Conservation (phyloP, 2,329 filamentous ascomycete species). For the Plectosphaerella cucumerina region DNA sequence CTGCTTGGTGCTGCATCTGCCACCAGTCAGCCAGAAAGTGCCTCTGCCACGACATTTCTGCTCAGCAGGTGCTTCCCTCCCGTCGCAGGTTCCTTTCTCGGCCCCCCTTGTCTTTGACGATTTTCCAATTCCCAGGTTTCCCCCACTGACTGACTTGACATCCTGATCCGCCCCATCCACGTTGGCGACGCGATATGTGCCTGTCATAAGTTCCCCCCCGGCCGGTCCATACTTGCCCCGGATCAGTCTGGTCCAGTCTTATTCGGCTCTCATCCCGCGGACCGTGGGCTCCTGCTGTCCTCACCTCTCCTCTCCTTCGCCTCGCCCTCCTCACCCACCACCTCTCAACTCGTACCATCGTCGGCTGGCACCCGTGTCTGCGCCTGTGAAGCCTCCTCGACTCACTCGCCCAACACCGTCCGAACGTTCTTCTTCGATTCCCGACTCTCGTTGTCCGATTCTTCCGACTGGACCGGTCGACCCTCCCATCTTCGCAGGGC, state of each 20-base stretch:
- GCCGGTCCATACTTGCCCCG: not conserved
- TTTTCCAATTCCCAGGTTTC: not conserved
- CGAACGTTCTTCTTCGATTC: constrained; percentile 4
- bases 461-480: not conserved
- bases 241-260: too few relatives aligned
- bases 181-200: not conserved
- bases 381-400: not conserved
- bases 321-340: not conserved
- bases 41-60: not conserved
- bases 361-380: constrained; percentile 1
- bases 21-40: not conserved
- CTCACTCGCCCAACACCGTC: not conserved
- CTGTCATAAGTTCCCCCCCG: not conserved
- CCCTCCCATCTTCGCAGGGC: not conserved
- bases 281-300: not conserved
- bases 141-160: not conserved
- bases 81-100: not conserved
- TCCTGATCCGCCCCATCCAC: not conserved
- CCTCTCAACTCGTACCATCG: not conserved
- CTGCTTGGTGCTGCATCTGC: too few relatives aligned
- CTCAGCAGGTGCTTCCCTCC: not conserved
- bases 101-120: not conserved
- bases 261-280: too few relatives aligned
- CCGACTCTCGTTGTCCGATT: constrained; percentile 9
- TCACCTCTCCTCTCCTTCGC: not conserved